Evolutionary conservation across 2,329 filamentous ascomycete species (phyloP).

Genomic region (Dendrostoma leiphaemia): DNA sequence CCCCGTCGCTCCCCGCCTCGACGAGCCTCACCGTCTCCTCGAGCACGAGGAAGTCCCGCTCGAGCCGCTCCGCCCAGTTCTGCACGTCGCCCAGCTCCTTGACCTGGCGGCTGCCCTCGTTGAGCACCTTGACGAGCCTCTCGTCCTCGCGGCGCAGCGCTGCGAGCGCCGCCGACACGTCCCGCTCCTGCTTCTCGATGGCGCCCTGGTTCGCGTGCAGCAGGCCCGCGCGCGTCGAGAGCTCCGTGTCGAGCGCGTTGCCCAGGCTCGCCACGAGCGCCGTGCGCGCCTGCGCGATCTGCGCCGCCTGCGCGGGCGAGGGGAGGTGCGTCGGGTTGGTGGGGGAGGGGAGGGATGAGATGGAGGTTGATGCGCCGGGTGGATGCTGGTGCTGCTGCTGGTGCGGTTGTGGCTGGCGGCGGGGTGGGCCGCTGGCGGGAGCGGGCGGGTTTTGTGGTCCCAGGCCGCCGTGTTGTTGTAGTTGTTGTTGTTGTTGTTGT

Average conservation of each 20-base stretch:
- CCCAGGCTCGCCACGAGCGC: slow-evolving; percentile 64
- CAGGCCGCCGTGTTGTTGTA: too few relatives aligned
- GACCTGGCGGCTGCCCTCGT: slow-evolving; percentile 60
- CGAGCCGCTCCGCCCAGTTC: slow-evolving; percentile 76
- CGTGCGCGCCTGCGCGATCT: slow-evolving; percentile 55
- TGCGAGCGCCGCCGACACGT: slow-evolving; percentile 59
- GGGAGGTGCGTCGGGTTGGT: slow-evolving; percentile 36
- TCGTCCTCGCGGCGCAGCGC: slow-evolving; percentile 62
- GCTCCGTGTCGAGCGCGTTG: slow-evolving; percentile 66
- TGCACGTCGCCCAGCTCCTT: slow-evolving; percentile 55
- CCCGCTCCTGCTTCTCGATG: slow-evolving; percentile 65
- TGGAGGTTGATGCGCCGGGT: neutral
- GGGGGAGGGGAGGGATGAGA: slow-evolving; percentile 1
- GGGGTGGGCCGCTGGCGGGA: neutral
- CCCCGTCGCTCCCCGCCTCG: slow-evolving; percentile 33
- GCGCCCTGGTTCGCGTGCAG: slow-evolving; percentile 68
- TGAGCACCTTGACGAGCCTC: slow-evolving; percentile 62
- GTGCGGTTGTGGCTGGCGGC: neutral
- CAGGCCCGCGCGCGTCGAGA: slow-evolving; percentile 65
- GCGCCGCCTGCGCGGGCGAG: slow-evolving; percentile 40
- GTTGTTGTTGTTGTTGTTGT: too few relatives aligned
- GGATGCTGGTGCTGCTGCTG: neutral
- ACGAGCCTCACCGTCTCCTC: slow-evolving; percentile 64
- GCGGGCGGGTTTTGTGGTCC: too few relatives aligned
- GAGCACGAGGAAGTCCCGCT: slow-evolving; percentile 62